Conservation (phyloP, 1,284 basidiomycete species). For the Ceratobasidium sp. region DNA sequence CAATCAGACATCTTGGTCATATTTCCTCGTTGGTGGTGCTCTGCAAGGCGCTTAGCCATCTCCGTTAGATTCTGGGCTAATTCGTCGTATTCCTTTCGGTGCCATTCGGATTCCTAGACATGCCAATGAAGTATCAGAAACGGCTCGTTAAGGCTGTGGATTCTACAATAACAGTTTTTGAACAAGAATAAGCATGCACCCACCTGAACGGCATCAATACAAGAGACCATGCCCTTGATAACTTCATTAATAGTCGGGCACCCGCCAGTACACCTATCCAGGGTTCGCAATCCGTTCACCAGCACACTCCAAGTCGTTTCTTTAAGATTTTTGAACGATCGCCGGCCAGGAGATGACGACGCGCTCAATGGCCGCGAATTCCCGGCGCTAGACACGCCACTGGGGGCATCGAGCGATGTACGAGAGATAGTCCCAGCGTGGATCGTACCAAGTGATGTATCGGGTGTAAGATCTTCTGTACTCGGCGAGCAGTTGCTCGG, state of each 20-base stretch:
- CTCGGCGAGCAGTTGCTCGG: not conserved
- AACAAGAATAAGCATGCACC: not conserved
- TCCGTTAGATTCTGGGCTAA: not conserved
- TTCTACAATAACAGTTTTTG: too few relatives aligned
- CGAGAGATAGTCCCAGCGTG: not conserved
- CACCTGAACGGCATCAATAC: not conserved
- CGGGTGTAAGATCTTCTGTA: not conserved
- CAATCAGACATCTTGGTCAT: not conserved
- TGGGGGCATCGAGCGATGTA: not conserved
- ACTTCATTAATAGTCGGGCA: not conserved
- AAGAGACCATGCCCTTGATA: not conserved
- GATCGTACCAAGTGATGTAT: not conserved
- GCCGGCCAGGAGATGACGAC: too few relatives aligned
- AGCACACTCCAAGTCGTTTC: not conserved
- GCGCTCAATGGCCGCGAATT: not conserved
- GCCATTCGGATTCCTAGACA: not conserved
- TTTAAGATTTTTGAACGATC: not conserved
- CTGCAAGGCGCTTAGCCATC: not conserved
- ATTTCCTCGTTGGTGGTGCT: not conserved
- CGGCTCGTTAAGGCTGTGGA: too few relatives aligned
- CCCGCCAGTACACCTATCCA: not conserved
- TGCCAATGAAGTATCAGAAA: not conserved
- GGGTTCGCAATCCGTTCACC: not conserved
- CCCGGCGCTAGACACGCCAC: not conserved
- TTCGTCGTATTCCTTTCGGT: not conserved